Percentiles rank a stretch among this genome's conserved stretches.
Conservation (phyloP, 164 flowering plant genomes). For the Vitis labrusca region DNA sequence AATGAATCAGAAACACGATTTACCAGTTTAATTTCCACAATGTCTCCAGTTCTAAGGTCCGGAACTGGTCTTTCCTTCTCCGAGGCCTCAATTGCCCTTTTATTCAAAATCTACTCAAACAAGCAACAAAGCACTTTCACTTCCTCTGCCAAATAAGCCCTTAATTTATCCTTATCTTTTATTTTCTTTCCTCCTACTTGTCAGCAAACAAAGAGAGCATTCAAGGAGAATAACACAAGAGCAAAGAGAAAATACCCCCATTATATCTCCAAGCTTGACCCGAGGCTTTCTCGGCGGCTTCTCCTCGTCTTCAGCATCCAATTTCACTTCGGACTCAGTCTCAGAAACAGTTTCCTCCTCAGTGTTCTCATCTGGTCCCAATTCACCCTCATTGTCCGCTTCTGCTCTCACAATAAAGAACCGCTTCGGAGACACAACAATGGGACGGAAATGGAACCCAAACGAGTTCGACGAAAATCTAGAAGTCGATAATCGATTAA, state of each 20-base stretch:
- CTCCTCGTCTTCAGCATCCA: conserved; percentile 13
- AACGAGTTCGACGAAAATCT: conserved; percentile 20
- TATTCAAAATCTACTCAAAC: conserved; percentile 68
- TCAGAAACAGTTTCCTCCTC: conserved; percentile 24
- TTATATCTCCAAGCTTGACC: conserved; percentile 78
- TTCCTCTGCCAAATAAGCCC: not conserved
- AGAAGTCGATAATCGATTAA: conserved; percentile 21
- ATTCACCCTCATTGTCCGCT: conserved; percentile 25
- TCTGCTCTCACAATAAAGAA: conserved; percentile 55
- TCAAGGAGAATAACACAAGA: not conserved
- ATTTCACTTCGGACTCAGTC: conserved; percentile 1
- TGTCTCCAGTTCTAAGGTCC: conserved; percentile 80
- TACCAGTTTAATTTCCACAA: conserved; percentile 88
- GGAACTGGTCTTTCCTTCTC: conserved; percentile 63
- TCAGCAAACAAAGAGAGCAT: not conserved
- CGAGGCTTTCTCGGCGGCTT: conserved; percentile 52
- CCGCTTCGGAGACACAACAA: conserved; percentile 4
- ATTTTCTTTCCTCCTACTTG: not conserved
- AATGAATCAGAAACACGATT: not conserved
- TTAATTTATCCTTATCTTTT: no score
- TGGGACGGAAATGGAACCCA: conserved; percentile 14
- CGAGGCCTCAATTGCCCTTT: conserved; percentile 78
- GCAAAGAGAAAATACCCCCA: conserved; percentile 63
- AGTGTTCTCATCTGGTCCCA: conserved; percentile 15
- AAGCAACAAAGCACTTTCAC: not conserved